Evolutionary conservation across 306 rosid species (phyloP), one percentile per base, ranked within the genome.

Genomic region (Notholithocarpus densiflorus): DNA sequence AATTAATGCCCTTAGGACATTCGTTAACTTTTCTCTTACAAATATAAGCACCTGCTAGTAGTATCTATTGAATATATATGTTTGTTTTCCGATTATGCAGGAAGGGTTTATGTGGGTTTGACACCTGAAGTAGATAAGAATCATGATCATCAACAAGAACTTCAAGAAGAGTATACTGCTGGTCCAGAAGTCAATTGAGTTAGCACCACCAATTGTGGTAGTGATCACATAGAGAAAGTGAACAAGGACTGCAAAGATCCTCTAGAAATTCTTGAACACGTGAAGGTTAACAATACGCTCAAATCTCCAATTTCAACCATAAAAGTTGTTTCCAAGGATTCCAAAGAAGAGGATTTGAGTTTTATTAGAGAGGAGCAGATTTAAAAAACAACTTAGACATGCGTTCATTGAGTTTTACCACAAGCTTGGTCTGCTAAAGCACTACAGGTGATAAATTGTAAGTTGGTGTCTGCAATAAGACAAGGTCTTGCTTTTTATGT

Each of bases 331-430:
- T 86, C 88, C 43, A 83, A 82, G 56, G 85, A 80, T 83, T 83
- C 87, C 12, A 81, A 74, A 77, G 82, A 82, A 72, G 82, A 80
- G 71, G 86, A 88, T 24, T 82, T 84, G 77, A 85, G 85, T 72
- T 77, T 81, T 79, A 77, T 80, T 23, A 81, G 85, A 77, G 85
- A 86, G 45, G 89, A 84, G 79, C 82, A 81, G 73, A 87, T 24
- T 81, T 57, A 92, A 91, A 79, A 82, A 80, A 83, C 89, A 82
- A 75, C 75, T 87, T 82, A 86, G 86, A 81, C 86, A 70, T 26
- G 97, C 81, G 56, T 90, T 88, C 76, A 75, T 88, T 77, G 92
- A 88, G 72, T 86, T 91, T 76, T 87, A 91, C 89, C 89, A 88
- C 72, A 90, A 89, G 86, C 92, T 91, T 71, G 81, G 78, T 61